Evolutionary conservation across 140 eudicot genomes (phyloP).

Genomic region (Stevia rebaudiana): DNA sequence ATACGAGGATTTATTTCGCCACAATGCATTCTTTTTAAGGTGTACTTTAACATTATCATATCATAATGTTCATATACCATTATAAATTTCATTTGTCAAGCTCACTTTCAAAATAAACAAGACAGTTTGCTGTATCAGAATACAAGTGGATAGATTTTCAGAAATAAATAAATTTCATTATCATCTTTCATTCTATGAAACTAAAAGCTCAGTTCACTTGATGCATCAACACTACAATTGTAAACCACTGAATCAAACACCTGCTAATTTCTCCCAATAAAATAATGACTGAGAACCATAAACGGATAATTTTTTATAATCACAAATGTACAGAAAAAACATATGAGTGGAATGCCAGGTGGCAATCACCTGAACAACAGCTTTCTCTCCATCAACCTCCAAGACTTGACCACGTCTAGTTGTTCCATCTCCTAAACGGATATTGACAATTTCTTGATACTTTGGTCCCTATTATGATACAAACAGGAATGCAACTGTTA

Average conservation of each 20-base stretch:
- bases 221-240: neutral
- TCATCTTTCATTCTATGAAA: neutral
- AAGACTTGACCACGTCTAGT: slow-evolving; percentile 95
- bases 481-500: neutral
- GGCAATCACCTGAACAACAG: slow-evolving; percentile 83
- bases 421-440: slow-evolving; percentile 94
- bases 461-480: slow-evolving; percentile 71
- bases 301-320: neutral
- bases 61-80: neutral
- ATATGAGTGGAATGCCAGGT: neutral
- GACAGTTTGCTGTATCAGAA: neutral
- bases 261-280: neutral
- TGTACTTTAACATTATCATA: neutral
- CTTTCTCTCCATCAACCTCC: slow-evolving; percentile 97
- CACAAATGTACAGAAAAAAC: neutral
- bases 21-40: neutral
- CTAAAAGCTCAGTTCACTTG: neutral
- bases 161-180: neutral
- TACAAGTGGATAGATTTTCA: too few relatives aligned
- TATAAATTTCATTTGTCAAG: neutral
- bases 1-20: neutral
- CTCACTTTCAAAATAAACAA: neutral
- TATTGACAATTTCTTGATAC: slow-evolving; percentile 88
- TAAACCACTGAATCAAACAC: neutral
- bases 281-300: neutral